Evolutionary conservation across 1,139 yeast genomes (phyloP), one percentile per base, ranked within the genome.

Genomic region (Diutina sp.): DNA sequence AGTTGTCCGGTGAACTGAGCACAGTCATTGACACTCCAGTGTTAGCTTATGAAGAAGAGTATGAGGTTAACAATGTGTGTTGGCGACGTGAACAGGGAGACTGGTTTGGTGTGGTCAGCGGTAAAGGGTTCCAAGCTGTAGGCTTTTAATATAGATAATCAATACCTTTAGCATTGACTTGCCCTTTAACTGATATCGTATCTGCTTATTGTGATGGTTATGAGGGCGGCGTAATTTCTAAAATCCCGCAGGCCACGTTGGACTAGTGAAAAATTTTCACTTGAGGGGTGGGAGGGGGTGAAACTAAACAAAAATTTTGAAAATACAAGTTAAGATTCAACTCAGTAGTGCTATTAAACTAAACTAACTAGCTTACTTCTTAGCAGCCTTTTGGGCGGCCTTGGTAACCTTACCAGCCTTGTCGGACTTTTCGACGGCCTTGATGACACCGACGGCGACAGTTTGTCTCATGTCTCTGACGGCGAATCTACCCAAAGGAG

Each of bases 401-500:
- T 93, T 93, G 93, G 99, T 93, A 71, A 93, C 97, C 93, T 93
- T 93, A 83, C 95, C 96, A 72, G 90, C 89, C 80, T 83, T 84
- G 82, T 86, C 95, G 66, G 95, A 74, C 89, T 93, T 93, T 75
- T 84, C 97, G 72, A 93, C 98, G 69, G 95, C 80, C 89, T 91
- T 91, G 93, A 91, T 90, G 76, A 91, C 97, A 90, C 97, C 98
- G 77, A 91, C 97, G 75, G 97, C 97, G 72, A 91, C 98, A 69
- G 97, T 90, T 82, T 90, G 97, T 87, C 97, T 89, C 97, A 90
- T 90, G 81, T 90, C 97, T 87, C 97, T 93, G 84, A 90, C 97
- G 74, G 97, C 97, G 84, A 90, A 90, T 85, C 97, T 90, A 77
- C 97, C 97, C 76, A 90, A 87, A 76, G 97, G 97, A 80, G 97